Percentiles rank a stretch among this genome's conserved stretches.
Conservation (phyloP, 306 rosid species). For the Gastrolobium villosum region DNA sequence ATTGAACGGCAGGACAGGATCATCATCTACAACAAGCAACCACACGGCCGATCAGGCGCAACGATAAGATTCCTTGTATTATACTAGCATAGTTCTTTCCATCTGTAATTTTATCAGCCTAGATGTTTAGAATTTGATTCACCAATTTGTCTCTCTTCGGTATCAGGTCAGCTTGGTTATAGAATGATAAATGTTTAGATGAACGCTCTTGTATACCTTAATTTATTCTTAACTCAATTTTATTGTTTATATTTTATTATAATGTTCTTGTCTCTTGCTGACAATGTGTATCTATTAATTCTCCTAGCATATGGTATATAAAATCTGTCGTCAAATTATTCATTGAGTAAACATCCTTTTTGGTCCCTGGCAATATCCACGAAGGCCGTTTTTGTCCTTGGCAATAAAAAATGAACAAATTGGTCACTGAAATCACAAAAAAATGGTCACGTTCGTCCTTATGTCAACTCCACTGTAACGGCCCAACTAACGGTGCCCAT, state of each 20-base stretch:
- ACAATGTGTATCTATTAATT: constrained; percentile 30
- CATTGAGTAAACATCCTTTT: no score
- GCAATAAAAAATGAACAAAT: no score
- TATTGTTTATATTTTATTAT: constrained; percentile 45
- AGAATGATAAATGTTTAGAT: constrained; percentile 46
- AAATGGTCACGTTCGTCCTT: no score
- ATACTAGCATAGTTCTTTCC: constrained; percentile 45
- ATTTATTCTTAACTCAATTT: constrained; percentile 62
- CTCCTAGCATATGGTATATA: constrained; percentile 14
- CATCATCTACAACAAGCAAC: constrained; percentile 75
- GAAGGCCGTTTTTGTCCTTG: no score
- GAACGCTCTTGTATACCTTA: constrained; percentile 48
- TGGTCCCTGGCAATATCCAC: no score
- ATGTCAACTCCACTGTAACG: no score
- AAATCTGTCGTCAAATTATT: constrained; percentile 30
- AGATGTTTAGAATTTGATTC: constrained; percentile 52
- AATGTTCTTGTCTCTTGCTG: constrained; percentile 17
- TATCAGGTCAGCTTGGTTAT: constrained; percentile 55
- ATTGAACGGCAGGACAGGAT: constrained; percentile 64
- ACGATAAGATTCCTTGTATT: constrained; percentile 57
- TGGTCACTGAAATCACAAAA: no score
- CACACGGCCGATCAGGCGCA: constrained; percentile 76
- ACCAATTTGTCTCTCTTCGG: constrained; percentile 52
- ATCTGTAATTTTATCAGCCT: constrained; percentile 54
- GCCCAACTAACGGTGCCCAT: no score